Percentiles rank a stretch among this genome's conserved stretches.
phyloP scores from a whole-genome alignment of 2,329 filamentous ascomycete genomes.

The Penicillium palitans region DNA sequence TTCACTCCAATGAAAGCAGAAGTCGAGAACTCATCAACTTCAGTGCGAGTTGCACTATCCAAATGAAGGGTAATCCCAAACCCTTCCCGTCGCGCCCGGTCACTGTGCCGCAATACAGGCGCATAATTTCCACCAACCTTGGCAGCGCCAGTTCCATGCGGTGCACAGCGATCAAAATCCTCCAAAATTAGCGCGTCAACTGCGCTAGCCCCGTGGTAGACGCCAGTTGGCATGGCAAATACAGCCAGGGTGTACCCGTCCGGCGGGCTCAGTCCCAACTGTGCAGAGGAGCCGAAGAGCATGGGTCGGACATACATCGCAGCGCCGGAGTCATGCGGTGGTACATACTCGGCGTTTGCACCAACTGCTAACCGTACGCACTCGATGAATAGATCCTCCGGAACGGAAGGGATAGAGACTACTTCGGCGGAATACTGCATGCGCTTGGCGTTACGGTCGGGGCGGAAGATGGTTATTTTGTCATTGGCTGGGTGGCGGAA shows the following conservation, averaged over 20 bases:
- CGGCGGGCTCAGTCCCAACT: slow-evolving; percentile 80
- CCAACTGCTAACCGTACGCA: slow-evolving; percentile 78
- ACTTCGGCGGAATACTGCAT: slow-evolving; percentile 82
- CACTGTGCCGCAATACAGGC: slow-evolving; percentile 83
- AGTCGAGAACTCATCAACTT: slow-evolving; percentile 95
- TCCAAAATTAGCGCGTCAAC: slow-evolving; percentile 88
- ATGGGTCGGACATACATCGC: slow-evolving; percentile 91
- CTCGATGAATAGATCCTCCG: slow-evolving; percentile 71
- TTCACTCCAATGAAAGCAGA: slow-evolving; percentile 85
- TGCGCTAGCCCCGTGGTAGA: slow-evolving; percentile 87
- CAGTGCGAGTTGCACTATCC: slow-evolving; percentile 77
- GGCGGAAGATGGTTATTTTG: slow-evolving; percentile 82
- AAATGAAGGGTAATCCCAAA: slow-evolving; percentile 95
- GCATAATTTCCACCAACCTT: slow-evolving; percentile 97
- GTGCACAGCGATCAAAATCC: slow-evolving; percentile 91
- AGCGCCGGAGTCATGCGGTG: slow-evolving; percentile 82
- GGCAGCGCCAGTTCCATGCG: slow-evolving; percentile 83
- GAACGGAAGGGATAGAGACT: slow-evolving; percentile 79
- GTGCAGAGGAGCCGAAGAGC: slow-evolving; percentile 81
- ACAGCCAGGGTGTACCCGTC: slow-evolving; percentile 92
- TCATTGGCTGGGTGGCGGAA: slow-evolving; percentile 68
- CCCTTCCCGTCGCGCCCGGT: slow-evolving; percentile 73
- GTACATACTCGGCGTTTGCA: slow-evolving; percentile 87
- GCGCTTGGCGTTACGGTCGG: slow-evolving; percentile 77
- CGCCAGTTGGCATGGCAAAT: slow-evolving; percentile 86